Base-by-base conservation (phyloP, 306 rosid genomes). In the Cucumis melo region DNA sequence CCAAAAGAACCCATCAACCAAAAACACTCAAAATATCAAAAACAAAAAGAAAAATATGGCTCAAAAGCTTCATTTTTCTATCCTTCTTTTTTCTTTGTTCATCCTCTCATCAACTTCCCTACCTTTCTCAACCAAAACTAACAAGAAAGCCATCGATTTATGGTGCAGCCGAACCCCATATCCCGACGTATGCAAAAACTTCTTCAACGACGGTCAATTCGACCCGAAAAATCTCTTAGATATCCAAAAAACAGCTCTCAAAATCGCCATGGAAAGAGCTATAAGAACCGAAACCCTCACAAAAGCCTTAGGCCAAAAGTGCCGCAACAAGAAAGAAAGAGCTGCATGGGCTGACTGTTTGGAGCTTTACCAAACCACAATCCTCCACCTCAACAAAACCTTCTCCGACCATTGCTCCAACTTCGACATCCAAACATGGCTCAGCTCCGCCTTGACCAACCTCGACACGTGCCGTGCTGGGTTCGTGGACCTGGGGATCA, bases 91-190 rank as follows among this genome's bases (percentile, higher is more conserved):
- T 6, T 68, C 29, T 12, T 0, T 68, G 10, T 42, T n/a, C 46
- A 34, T 68, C 21, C 16, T 68, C 8, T 6, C 8, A 14, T 1
- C 36, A 16, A 71, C 15, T 20, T 71, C 75, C 14, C 59, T n/a
- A 46, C 16, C 42, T 3, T 53, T 71, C 6, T 48, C 75, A 15
- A 63, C 41, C 10, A 3, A 56, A 24, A 16, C 39, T 0, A 8
- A 23, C 4, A 8, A 17, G 0, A 71, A 44, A 3, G 23, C 75
- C 38, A 17, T 46, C 1, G 58, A 71, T 0, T 8, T 46, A 44
- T 74, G 77, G 77, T 74, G 77, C 51, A 74, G 32, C 62, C 41
- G 24, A 74, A 74, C 51, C 10, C 77, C 77, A 17, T 54, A 74
- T 55, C 77, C 77, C 17, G 48, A 74, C 19, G n/a, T 36, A 0